phyloP scores from a whole-genome alignment of 1,284 basidiomycete genomes.

The Anthracocystis setariae region DNA sequence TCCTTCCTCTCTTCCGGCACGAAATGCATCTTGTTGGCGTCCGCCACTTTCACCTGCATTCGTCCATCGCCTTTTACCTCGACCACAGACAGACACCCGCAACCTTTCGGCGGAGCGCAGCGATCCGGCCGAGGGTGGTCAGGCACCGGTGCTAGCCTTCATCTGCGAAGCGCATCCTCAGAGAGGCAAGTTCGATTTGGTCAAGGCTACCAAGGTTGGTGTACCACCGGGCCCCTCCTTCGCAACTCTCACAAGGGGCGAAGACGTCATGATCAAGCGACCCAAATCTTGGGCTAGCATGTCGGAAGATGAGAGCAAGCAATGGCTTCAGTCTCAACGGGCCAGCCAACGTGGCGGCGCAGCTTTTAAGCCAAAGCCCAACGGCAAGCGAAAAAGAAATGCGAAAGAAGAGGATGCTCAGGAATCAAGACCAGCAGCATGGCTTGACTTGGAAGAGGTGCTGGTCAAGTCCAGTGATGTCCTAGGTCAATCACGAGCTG shows the following conservation, averaged over 20 bases:
- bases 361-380: slow-evolving; percentile 67
- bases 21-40: slow-evolving; percentile 17
- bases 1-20: slow-evolving; percentile 1
- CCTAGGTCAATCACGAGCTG: slow-evolving; percentile 75
- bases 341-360: slow-evolving; percentile 63
- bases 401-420: slow-evolving; percentile 1
- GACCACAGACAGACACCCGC: slow-evolving; percentile 14
- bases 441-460: slow-evolving; percentile 37
- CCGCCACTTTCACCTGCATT: slow-evolving; percentile 39
- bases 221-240: slow-evolving; percentile 74
- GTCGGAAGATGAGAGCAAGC: slow-evolving; percentile 26
- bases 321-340: slow-evolving; percentile 69
- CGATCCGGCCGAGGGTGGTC: slow-evolving; percentile 24
- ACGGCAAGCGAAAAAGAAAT: slow-evolving; percentile 29
- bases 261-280: slow-evolving; percentile 69
- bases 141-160: slow-evolving; percentile 71
- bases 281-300: slow-evolving; percentile 48
- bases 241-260: slow-evolving; percentile 69
- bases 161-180: slow-evolving; percentile 79
- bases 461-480: slow-evolving; percentile 46
- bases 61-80: slow-evolving; percentile 25
- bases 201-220: slow-evolving; percentile 76
- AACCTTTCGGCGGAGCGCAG: slow-evolving; percentile 14
- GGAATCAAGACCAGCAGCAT: slow-evolving; percentile 70
- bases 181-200: slow-evolving; percentile 85